Evolutionary conservation across 306 rosid genomes (phyloP).

Genomic region (Citrullus colocynthis): DNA sequence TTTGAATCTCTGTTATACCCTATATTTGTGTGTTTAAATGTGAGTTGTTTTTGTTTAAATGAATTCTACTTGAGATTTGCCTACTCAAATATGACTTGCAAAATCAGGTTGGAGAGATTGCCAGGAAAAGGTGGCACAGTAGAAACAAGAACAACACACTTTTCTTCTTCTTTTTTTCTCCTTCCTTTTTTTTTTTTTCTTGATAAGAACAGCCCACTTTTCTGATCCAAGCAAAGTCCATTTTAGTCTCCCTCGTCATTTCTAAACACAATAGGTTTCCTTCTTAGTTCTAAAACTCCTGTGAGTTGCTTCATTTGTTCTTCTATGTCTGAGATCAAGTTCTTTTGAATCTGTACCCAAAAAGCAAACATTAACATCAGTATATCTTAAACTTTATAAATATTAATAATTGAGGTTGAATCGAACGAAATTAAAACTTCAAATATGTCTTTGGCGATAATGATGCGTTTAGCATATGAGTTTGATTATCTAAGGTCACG

Average conservation of each 20-base stretch:
- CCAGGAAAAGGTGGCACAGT: neutral
- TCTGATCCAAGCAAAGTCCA: neutral
- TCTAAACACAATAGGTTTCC: neutral
- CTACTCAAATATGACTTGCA: neutral
- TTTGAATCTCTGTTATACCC: neutral
- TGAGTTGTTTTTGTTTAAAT: neutral
- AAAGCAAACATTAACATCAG: neutral
- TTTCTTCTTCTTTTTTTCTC: too few relatives aligned
- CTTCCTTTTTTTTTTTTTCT: too few relatives aligned
- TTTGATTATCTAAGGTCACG: too few relatives aligned
- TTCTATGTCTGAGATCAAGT: neutral
- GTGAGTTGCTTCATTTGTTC: slow-evolving; percentile 4
- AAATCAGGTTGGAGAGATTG: neutral
- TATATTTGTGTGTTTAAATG: neutral
- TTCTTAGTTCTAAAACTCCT: neutral
- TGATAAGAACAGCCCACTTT: neutral
- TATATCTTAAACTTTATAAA: neutral
- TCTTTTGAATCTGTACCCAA: slow-evolving; percentile 30
- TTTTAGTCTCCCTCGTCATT: neutral
- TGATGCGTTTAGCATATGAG: neutral
- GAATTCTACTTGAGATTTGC: neutral
- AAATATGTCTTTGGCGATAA: too few relatives aligned
- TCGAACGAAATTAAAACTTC: neutral
- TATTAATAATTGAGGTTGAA: neutral
- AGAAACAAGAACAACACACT: neutral